Evolutionary conservation across 441 rosid species (phyloP), one percentile per base, ranked within the genome.

Genomic region (Populus hybrid): DNA sequence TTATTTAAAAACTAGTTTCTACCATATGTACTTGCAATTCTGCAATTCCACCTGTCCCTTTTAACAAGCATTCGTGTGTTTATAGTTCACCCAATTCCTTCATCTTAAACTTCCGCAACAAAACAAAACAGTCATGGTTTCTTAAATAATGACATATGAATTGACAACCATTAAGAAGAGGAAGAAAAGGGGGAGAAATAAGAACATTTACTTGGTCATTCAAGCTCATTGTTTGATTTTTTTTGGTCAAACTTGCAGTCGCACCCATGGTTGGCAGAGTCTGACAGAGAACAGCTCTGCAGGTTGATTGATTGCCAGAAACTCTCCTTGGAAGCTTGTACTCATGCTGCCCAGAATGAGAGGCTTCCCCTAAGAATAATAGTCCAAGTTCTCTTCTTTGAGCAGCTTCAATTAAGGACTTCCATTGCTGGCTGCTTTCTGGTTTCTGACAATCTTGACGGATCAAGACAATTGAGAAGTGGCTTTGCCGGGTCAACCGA

Each of bases 291-390:
- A 78, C 93, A 91, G 71, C 94, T 96, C 24, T 94, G 98, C 86
- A 81, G 96, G 82, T 78, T 92, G 74, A 87, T 96, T 87, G 99
- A 94, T 83, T 94, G 99, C 81, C 98, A 96, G 85, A 96, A 96
- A 84, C 97, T 96, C 78, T 96, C 99, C 21, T 59, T 94, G 81
- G 99, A 96, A 84, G 99, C 99, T 9, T 96, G 99, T 84, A 92
- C 98, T n/a, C 99, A 96, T 34, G 99, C 99, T 0, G 98, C 98
- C 0, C 99, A 96, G 84, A 96, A 96, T 23, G 98, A 96, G 89
- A 88, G 99, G 78, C 83, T 96, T 23, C 98, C 99, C 1, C 81
- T 94, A 65, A 89, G 99, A 83, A 81, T 94, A 78, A 85, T 96
- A 1, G 95, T 95, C 24, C 98, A 93, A 84, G 98, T 95, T 82